These are phyloP conservation scores for Phylloporus sp. DNA, from an alignment of 1,284 basidiomycete genomes.

Conservation along the genomic window DNA sequence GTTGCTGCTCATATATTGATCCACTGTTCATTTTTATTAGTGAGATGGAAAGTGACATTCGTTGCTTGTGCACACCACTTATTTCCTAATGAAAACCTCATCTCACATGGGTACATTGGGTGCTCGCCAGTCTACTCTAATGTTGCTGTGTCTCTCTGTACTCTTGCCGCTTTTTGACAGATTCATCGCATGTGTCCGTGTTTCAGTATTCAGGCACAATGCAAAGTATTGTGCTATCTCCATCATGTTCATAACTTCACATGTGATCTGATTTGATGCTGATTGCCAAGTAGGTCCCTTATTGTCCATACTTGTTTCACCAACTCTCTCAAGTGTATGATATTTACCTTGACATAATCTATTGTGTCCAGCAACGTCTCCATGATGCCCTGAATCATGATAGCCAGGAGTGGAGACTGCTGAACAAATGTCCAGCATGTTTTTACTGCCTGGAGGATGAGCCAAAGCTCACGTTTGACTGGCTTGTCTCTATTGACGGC, in stretches of 20 bases:
- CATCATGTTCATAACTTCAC: neutral
- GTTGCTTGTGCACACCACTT: neutral
- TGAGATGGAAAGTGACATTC: neutral
- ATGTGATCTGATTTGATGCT: too few relatives aligned
- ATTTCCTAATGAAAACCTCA: neutral
- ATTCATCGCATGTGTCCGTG: neutral
- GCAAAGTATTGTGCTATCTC: neutral
- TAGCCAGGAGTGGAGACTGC: neutral
- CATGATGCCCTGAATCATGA: neutral
- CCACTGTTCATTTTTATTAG: neutral
- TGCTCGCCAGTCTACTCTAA: neutral
- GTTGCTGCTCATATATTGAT: neutral
- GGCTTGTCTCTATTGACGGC: neutral
- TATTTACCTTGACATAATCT: neutral
- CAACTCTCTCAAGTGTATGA: too few relatives aligned
- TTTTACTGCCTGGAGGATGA: neutral
- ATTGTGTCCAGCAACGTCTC: neutral
- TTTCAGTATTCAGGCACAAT: neutral
- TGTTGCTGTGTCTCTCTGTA: neutral
- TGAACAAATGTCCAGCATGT: neutral
- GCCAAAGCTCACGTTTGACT: neutral
- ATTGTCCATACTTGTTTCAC: neutral
- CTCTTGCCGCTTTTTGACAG: neutral
- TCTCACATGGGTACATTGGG: constrained; percentile 1
- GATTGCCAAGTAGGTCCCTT: neutral